These are phyloP conservation scores for Musa acuminata DNA, from an alignment of 176 grass and related monocot genomes.

Conservation along the genomic window DNA sequence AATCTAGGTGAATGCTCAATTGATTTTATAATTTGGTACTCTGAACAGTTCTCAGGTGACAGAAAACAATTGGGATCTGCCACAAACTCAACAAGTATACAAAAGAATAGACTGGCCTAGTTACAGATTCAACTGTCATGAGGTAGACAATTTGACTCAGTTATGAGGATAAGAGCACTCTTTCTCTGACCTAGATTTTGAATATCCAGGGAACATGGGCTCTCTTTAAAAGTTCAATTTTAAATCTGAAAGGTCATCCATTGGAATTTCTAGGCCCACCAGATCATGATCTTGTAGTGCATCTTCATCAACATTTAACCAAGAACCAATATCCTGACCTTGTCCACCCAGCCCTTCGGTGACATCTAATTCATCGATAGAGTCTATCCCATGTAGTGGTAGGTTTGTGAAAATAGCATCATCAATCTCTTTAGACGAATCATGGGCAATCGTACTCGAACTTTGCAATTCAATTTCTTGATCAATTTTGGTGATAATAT, in stretches of 20 bases:
- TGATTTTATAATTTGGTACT: background rate
- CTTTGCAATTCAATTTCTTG: constrained; percentile 21
- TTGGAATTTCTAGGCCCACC: constrained; percentile 41
- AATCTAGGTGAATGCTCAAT: background rate
- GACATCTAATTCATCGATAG: constrained; percentile 44
- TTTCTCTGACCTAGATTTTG: constrained; percentile 15
- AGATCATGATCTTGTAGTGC: constrained; percentile 54
- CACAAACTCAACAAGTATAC: constrained; percentile 6
- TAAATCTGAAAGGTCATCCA: constrained; percentile 56
- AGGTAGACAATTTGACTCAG: constrained; percentile 25
- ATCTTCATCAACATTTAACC: constrained; percentile 41
- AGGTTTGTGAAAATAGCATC: constrained; percentile 27
- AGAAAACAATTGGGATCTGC: constrained; percentile 14
- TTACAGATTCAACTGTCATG: constrained; percentile 35
- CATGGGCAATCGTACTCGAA: constrained; percentile 12
- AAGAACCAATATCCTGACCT: constrained; percentile 46
- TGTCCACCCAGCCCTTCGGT: constrained; percentile 40
- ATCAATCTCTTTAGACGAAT: constrained; percentile 19
- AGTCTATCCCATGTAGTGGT: constrained; percentile 19
- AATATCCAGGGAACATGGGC: constrained; percentile 28
- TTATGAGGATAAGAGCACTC: constrained; percentile 12
- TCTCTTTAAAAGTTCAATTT: constrained; percentile 37
- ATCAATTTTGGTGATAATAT: constrained; percentile 9
- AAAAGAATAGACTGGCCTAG: constrained; percentile 24
- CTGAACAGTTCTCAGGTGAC: background rate